Percentiles rank a stretch among this genome's conserved stretches.
Conservation (phyloP, 2,329 filamentous ascomycete species). For the Penicillium freii region DNA sequence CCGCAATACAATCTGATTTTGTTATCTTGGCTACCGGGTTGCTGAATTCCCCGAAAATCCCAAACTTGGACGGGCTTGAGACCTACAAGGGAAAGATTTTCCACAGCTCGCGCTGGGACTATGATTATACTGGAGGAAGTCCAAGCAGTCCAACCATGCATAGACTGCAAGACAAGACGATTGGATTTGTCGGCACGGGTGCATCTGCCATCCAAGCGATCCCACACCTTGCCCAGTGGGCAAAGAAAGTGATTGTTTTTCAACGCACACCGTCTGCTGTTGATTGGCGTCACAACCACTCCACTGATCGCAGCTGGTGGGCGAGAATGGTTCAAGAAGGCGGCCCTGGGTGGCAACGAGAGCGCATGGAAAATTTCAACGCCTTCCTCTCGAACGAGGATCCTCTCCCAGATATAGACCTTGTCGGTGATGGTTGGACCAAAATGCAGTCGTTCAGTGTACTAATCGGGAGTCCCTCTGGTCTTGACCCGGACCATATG, state of each 20-base stretch:
- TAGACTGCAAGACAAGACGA: slow-evolving; percentile 42
- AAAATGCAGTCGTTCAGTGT: slow-evolving; percentile 12
- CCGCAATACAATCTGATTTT: slow-evolving; percentile 38
- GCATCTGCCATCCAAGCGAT: slow-evolving; percentile 45
- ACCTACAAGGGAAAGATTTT: slow-evolving; percentile 24
- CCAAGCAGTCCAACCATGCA: slow-evolving; percentile 42
- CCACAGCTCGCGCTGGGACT: slow-evolving; percentile 30
- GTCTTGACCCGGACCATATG: slow-evolving; percentile 28
- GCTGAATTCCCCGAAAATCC: slow-evolving; percentile 22
- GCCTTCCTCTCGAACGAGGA: slow-evolving; percentile 19
- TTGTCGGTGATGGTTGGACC: slow-evolving; percentile 32
- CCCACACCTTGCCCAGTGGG: slow-evolving; percentile 40
- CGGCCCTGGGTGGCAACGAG: slow-evolving; percentile 26
- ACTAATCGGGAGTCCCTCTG: slow-evolving; percentile 16
- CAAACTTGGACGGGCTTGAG: slow-evolving; percentile 19
- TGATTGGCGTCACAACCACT: slow-evolving; percentile 31
- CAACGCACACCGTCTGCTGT: slow-evolving; percentile 45
- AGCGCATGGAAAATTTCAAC: slow-evolving; percentile 30
- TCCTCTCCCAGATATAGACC: slow-evolving; percentile 11
- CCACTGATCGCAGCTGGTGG: slow-evolving; percentile 17
- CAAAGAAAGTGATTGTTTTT: slow-evolving; percentile 38
- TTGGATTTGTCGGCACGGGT: slow-evolving; percentile 48
- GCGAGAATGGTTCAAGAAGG: not conserved
- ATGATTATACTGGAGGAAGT: slow-evolving; percentile 40
- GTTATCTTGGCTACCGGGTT: slow-evolving; percentile 37